phyloP scores from a whole-genome alignment of 2,329 filamentous ascomycete species.

The Hymenoscyphus infarciens region DNA sequence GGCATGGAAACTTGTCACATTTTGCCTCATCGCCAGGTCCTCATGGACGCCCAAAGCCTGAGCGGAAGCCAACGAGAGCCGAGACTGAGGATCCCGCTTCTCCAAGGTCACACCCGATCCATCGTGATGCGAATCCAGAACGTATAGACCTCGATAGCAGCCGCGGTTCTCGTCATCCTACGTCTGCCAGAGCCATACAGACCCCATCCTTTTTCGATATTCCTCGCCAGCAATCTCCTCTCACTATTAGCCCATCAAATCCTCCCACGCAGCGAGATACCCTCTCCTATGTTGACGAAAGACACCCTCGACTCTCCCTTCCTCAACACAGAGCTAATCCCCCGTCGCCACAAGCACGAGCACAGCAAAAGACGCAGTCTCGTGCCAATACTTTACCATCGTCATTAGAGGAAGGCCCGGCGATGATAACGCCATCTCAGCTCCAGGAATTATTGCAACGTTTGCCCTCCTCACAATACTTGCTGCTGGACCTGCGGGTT shows the following conservation, averaged over 20 bases:
- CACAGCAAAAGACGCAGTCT: constrained; percentile 26
- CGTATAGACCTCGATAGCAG: constrained; percentile 42
- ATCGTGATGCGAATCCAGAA: constrained; percentile 20
- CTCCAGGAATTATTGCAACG: constrained; percentile 54
- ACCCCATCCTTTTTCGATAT: constrained; percentile 39
- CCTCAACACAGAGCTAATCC: constrained; percentile 46
- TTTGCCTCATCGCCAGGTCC: constrained; percentile 39
- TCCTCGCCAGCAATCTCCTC: constrained; percentile 47
- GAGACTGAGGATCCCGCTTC: constrained; percentile 19
- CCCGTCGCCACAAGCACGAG: constrained; percentile 35
- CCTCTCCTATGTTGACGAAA: constrained; percentile 42
- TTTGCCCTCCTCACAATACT: constrained; percentile 36
- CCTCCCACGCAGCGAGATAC: constrained; percentile 24
- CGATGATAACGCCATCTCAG: constrained; percentile 51
- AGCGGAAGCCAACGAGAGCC: constrained; percentile 24
- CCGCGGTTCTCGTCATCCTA: constrained; percentile 53
- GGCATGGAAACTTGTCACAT: constrained; percentile 41
- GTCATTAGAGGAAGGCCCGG: constrained; percentile 44
- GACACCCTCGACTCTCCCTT: constrained; percentile 53
- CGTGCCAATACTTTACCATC: constrained; percentile 53
- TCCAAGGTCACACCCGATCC: constrained; percentile 23
- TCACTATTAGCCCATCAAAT: constrained; percentile 37
- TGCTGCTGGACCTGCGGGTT: constrained; percentile 83
- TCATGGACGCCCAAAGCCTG: constrained; percentile 22
- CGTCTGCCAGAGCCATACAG: constrained; percentile 16